phyloP scores from a whole-genome alignment of 78 protist species.

The Tieghemostelium lacteum region DNA sequence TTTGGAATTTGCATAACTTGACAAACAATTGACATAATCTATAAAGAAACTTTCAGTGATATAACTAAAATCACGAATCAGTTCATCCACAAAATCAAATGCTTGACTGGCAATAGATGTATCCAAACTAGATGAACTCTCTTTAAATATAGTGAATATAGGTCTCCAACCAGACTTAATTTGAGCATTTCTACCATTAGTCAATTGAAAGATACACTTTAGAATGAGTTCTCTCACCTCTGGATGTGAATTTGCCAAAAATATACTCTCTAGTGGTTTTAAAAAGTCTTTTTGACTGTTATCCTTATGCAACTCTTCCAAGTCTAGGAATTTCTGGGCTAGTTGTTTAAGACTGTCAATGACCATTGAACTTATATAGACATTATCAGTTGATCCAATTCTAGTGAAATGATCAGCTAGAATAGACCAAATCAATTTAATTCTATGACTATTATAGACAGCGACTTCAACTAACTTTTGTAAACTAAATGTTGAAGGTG shows the following conservation, averaged over 20 bases:
- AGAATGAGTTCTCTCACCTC: conserved; percentile 65
- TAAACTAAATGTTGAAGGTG: conserved; percentile 92
- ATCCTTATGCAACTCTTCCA: conserved; percentile 92
- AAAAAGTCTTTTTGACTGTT: conserved; percentile 96
- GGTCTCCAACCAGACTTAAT: conserved; percentile 97
- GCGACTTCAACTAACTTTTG: conserved; percentile 97
- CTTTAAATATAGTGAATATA: conserved; percentile 86
- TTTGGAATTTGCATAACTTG: conserved; percentile 84
- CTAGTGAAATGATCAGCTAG: conserved; percentile 44
- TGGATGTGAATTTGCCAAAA: conserved; percentile 29
- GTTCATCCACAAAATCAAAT: conserved; percentile 73
- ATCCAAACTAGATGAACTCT: conserved; percentile 16
- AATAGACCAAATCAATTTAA: conserved; percentile 95
- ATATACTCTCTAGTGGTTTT: conserved; percentile 94
- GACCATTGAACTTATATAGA: conserved; percentile 81
- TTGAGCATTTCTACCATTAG: conserved; percentile 56
- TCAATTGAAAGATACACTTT: conserved; percentile 72
- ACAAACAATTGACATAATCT: conserved; percentile 93
- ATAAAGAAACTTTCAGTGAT: conserved; percentile 85
- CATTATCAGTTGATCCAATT: conserved; percentile 43
- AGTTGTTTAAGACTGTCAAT: conserved; percentile 97
- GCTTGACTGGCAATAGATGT: conserved; percentile 78
- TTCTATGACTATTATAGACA: conserved; percentile 93
- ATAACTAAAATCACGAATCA: conserved; percentile 62
- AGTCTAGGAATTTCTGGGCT: conserved; percentile 94